Evolutionary conservation across 257 asterid species (phyloP), one percentile per base, ranked within the genome.

Genomic region (Solanum ahanhuiri): DNA sequence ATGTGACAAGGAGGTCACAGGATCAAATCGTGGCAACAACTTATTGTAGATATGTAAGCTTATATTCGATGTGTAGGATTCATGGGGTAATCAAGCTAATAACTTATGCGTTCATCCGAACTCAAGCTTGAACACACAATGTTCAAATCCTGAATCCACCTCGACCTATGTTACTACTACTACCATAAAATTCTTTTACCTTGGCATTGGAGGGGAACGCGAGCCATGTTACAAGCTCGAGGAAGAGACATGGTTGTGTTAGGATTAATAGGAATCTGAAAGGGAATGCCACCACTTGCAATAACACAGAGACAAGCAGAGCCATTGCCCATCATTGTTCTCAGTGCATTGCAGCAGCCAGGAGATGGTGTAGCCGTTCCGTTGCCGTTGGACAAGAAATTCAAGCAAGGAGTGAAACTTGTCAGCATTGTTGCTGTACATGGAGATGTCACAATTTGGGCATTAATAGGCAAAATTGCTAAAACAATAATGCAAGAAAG

Each of bases 371-470:
- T 83, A 6, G 92, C 71, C 35, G 89, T 92, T 3, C 91, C 88
- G 2, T 93, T 91, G 35, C 93, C 70, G 6, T 84, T 89, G 4
- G 94, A 20, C 18, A 95, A 89, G 87, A 86, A 95, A 28, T 90
- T 90, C 63, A 94, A 34, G 89, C 98, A 95, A 9, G 97, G 92
- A 60, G 87, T 90, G 88, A 95, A 93, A 91, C 92, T 90, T 10
- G 94, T 92, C 12, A 95, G 87, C 98, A 93, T 94, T 12, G 98
- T 88, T 57, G 93, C 90, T 4, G 95, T 89, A 92, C 98, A 95
- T 2, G 88, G 83, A 37, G 87, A 58, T 75, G 14, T 89, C 35
- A 85, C 45, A 82, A 88, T 35, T 39, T 88, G 94, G 23, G 89
- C 91, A 28, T 84, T 14, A 4, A 85, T 87, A 54, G 91, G 90